Evolutionary conservation across 2,329 filamentous ascomycete species (phyloP).

Genomic region (Aspergillus arachidicola): DNA sequence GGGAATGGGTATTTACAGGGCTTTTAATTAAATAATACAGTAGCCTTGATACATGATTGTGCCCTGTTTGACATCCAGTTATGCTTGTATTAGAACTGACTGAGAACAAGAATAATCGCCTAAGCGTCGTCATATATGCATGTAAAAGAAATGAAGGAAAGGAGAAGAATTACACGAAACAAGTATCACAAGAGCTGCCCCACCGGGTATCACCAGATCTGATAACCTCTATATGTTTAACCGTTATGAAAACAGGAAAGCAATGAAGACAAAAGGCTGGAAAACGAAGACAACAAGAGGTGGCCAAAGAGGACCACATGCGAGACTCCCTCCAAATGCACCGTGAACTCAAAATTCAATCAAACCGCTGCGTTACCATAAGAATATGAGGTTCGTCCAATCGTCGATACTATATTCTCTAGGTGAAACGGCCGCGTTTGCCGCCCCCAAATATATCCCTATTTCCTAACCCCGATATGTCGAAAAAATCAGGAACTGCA

Average conservation of each 20-base stretch:
- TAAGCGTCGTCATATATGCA: not conserved
- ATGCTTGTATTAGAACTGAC: not conserved
- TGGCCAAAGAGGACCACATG: constrained; percentile 26
- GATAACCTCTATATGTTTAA: constrained; percentile 39
- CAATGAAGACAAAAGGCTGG: constrained; percentile 9
- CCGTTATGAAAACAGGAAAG: constrained; percentile 20
- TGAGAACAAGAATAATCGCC: not conserved
- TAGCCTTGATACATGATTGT: not conserved
- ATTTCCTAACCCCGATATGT: constrained; percentile 49
- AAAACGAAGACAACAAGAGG: constrained; percentile 15
- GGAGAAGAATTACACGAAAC: constrained; percentile 13
- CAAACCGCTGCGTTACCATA: constrained; percentile 35
- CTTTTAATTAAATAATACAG: constrained; percentile 55
- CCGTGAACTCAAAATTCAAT: constrained; percentile 28
- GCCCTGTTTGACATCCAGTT: not conserved
- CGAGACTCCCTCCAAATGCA: constrained; percentile 38
- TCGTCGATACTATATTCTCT: constrained; percentile 35
- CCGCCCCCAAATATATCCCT: constrained; percentile 49
- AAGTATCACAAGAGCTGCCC: constrained; percentile 31
- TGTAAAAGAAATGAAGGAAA: constrained; percentile 3
- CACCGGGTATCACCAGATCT: constrained; percentile 39
- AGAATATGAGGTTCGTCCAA: constrained; percentile 36
- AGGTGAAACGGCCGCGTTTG: constrained; percentile 51
- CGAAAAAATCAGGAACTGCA: constrained; percentile 53
- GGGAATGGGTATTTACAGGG: constrained; percentile 71